Conservation (phyloP, 768 basidiomycete species). For the Tylopilus plumbeoviolaceoides region DNA sequence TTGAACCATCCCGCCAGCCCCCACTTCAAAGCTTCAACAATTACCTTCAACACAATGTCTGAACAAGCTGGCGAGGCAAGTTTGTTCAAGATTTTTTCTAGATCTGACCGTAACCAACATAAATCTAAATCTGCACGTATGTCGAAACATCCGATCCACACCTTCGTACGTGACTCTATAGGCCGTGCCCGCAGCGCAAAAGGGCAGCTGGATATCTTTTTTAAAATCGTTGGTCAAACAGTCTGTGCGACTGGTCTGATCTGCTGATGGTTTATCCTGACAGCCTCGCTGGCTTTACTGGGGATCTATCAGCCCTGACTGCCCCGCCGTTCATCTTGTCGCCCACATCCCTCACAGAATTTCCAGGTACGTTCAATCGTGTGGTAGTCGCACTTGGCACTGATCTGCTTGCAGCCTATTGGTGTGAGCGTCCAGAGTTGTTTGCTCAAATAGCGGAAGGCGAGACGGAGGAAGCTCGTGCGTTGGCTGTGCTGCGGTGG, state of each 20-base stretch:
- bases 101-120: constrained; percentile 22
- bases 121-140: constrained; percentile 34
- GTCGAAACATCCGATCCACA: constrained; percentile 24
- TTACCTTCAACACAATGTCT: constrained; percentile 24
- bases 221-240: constrained; percentile 71
- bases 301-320: constrained; percentile 80
- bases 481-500: constrained; percentile 85
- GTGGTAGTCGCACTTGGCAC: background rate
- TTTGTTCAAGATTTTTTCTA: constrained; percentile 20
- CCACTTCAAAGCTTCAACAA: background rate
- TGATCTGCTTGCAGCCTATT: constrained; percentile 62
- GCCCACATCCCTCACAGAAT: constrained; percentile 87
- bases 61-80: constrained; percentile 42
- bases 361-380: constrained; percentile 57
- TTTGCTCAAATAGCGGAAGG: constrained; percentile 86
- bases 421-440: constrained; percentile 91
- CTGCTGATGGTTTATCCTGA: background rate
- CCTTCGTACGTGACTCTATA: constrained; percentile 24
- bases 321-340: constrained; percentile 92
- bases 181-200: constrained; percentile 81
- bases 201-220: constrained; percentile 85
- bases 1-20: constrained; percentile 14
- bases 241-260: background rate
- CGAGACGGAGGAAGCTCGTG: constrained; percentile 65
- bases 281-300: constrained; percentile 83